Conservation (phyloP, 345 rosid species). For the Tarenaya hassleriana region DNA sequence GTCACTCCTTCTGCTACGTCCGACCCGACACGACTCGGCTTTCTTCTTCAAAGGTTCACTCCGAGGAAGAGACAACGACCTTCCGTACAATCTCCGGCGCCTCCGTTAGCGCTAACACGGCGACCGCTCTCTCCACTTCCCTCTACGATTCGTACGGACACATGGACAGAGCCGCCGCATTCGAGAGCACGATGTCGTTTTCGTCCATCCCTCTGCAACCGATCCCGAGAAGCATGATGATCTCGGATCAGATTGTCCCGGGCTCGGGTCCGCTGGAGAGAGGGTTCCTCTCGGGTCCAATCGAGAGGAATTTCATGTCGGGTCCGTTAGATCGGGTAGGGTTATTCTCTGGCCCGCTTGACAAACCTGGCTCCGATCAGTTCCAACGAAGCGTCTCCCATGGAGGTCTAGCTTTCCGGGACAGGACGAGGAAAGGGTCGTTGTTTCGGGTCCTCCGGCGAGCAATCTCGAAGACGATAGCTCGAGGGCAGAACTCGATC, state of each 20-base stretch:
- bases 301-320: slow-evolving; percentile 83
- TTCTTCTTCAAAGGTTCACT: slow-evolving; percentile 77
- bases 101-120: slow-evolving; percentile 91
- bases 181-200: slow-evolving; percentile 86
- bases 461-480: slow-evolving; percentile 63
- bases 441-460: slow-evolving; percentile 58
- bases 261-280: slow-evolving; percentile 72
- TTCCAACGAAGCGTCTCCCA: slow-evolving; percentile 82
- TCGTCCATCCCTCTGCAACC: slow-evolving; percentile 88
- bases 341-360: slow-evolving; percentile 51
- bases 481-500: slow-evolving; percentile 66
- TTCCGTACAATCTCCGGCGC: slow-evolving; percentile 94
- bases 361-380: slow-evolving; percentile 45
- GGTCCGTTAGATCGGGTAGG: slow-evolving; percentile 77
- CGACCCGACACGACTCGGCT: slow-evolving; percentile 61
- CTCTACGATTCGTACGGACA: slow-evolving; percentile 55
- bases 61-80: slow-evolving; percentile 65
- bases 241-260: slow-evolving; percentile 63
- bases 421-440: slow-evolving; percentile 49
- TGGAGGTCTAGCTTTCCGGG: slow-evolving; percentile 39
- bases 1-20: slow-evolving; percentile 92
- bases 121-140: slow-evolving; percentile 87
- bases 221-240: slow-evolving; percentile 48
- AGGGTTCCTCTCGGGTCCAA: slow-evolving; percentile 83
- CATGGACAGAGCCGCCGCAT: slow-evolving; percentile 75